Percentiles rank a stretch among this genome's conserved stretches.
phyloP scores from a whole-genome alignment of 106 monocot species.

The Dendrobium huoshanense region DNA sequence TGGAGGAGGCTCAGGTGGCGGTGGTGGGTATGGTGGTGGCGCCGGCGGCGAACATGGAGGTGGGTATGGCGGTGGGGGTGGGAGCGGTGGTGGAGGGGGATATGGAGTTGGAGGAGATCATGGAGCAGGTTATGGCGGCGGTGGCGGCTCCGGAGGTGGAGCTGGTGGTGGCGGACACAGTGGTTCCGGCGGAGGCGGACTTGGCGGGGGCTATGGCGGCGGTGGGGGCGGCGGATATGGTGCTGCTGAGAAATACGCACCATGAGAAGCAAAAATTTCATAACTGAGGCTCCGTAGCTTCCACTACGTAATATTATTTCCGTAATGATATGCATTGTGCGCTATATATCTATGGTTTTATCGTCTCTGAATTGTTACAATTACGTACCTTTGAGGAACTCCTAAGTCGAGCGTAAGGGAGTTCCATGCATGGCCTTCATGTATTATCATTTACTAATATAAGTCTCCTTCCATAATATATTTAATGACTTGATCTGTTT shows the following conservation, averaged over 20 bases:
- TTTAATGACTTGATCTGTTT: no score
- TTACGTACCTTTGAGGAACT: no score
- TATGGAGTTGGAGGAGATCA: slow-evolving; percentile 4
- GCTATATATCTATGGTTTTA: no score
- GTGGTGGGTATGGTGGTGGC: slow-evolving; percentile 12
- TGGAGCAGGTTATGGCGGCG: slow-evolving; percentile 1
- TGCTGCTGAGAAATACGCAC: not conserved
- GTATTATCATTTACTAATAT: no score
- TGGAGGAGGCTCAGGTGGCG: slow-evolving; percentile 2
- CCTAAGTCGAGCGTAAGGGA: no score
- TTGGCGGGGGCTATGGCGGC: slow-evolving; percentile 7
- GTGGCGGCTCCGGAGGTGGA: slow-evolving; percentile 9
- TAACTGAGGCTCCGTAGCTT: no score
- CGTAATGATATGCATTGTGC: no score
- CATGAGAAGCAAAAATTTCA: not conserved
- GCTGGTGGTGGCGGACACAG: slow-evolving; percentile 1
- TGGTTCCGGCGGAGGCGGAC: not conserved
- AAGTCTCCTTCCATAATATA: no score
- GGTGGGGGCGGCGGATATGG: slow-evolving; percentile 8
- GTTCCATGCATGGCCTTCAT: no score
- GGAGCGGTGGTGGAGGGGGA: slow-evolving; percentile 4
- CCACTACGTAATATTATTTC: no score
- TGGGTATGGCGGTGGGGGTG: not conserved
- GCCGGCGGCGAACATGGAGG: slow-evolving; percentile 5
- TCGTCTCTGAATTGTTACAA: no score